Base-by-base conservation (phyloP, 805 yeast species). In the Pichia gijzeniarum region DNA sequence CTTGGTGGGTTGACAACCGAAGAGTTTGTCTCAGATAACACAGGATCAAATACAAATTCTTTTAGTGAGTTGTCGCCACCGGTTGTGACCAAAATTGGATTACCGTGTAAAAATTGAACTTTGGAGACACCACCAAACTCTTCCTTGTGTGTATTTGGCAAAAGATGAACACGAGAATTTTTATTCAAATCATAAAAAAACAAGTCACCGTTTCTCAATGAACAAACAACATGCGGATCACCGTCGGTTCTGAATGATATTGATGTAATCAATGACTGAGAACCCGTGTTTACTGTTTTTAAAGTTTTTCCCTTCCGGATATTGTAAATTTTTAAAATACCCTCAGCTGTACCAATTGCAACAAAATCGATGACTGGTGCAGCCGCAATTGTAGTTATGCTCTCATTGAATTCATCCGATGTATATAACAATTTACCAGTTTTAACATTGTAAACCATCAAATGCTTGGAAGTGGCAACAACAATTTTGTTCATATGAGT, bases 241-340 rank as follows among this genome's bases (percentile, higher is more conserved):
- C 95, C 95, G 62, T 93, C 99, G 2, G 96, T 86, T 65, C 98
- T 75, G 69, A 95, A 91, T 1, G 96, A 84, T 18, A 91, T 54
- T 0, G 95, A 72, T 3, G 74, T 71, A 8, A 79, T 71, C 44
- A 65, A 65, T 8, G 74, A 63, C 10, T 49, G 47, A 0, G 69
- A 60, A 1, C 74, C 72, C 0, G 75, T 64, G 7, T 68, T 68
- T 35, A 76, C 67, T 8, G 78, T 80, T 54, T 77, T 77, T 36
- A 85, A 56, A 3, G 68, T 63, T 48, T 67, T 74, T 19, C 79
- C 93, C 54, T 77, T 80, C 53, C 77, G 80, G 51, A 93, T 56
- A 59, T 95, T 81, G 61, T 72, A 82, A 35, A 90, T 60, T 38
- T 69, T 67, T 13, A 87, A 76, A 4, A 75, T 74, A 14, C 98